Base-by-base conservation (phyloP, 148 eudicot genomes). In the Oxyria digyna region DNA sequence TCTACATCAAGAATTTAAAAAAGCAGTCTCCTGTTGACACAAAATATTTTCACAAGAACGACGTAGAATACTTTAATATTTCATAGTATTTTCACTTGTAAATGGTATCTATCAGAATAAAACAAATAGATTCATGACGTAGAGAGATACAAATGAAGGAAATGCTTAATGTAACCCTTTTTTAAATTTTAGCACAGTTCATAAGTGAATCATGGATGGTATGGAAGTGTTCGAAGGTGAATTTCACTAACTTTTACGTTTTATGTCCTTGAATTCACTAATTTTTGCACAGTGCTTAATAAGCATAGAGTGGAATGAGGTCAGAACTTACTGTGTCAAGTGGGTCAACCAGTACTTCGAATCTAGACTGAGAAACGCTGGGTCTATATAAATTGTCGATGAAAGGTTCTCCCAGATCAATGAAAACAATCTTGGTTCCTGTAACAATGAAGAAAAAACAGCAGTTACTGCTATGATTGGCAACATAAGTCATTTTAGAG, bases 361-460 rank as follows among this genome's bases (percentile, higher is more conserved):
- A 77, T 77, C 97, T 87, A 73, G 89, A 79, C 71, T 88, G 91
- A 49, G 93, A 80, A 74, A 87, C 99, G 79, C 78, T 87, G 72
- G 97, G 97, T 75, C 83, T 85, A 77, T 91, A 95, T 40, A 95
- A 78, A 76, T 84, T 89, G 11, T 95, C 94, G 74, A 95, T 88
- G 80, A 95, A 88, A 31, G 85, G 83, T 71, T 95, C 99, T 76
- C 97, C 87, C 74, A 95, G 73, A 78, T 91, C 97, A 86, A 96
- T 91, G 80, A 91, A 95, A 71, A 95, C 75, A 62, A 87, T 91
- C 84, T 88, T 95, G 29, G 94, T 91, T 73, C 99, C 99, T 95
- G 75, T 35, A 79, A 45, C 76, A 73, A 37, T 27, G 50, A 46
- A 52, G 70, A 75, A 68, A 26, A 71, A 68, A 70, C 24, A 23